Percentiles rank a stretch among this genome's conserved stretches.
Evolutionary conservation across 805 yeast species (phyloP).

Genomic region (Cyberlindnera meyerae): DNA sequence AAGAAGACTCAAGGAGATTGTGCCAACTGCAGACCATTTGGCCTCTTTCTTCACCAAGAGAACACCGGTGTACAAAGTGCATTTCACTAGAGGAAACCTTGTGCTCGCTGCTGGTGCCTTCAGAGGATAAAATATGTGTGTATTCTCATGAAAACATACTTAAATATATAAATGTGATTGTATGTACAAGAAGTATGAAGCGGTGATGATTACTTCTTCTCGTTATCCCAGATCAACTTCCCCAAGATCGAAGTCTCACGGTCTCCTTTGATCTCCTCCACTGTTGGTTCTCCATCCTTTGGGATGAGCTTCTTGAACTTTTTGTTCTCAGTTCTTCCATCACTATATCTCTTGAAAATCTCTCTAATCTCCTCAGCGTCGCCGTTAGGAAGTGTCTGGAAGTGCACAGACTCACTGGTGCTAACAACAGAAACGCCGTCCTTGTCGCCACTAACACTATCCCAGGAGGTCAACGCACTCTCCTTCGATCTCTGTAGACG

Average conservation of each 20-base stretch:
- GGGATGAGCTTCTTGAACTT: constrained; percentile 36
- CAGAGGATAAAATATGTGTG: constrained; percentile 16
- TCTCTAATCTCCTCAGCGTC: constrained; percentile 37
- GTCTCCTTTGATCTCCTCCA: constrained; percentile 19
- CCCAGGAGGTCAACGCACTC: constrained; percentile 10
- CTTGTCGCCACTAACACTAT: constrained; percentile 15
- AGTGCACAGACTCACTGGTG: constrained; percentile 28
- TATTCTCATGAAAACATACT: background rate
- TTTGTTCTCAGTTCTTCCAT: constrained; percentile 37
- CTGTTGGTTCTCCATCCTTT: constrained; percentile 32
- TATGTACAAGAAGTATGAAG: no score
- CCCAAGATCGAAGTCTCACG: constrained; percentile 6
- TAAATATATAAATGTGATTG: no score
- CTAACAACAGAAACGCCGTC: constrained; percentile 3
- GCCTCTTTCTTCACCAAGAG: constrained; percentile 90
- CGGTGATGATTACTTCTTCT: constrained; percentile 1
- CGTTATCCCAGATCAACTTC: constrained; percentile 23
- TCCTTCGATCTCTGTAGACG: constrained; percentile 13
- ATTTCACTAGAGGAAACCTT: constrained; percentile 84
- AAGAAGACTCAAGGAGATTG: constrained; percentile 59
- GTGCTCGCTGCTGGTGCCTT: constrained; percentile 94
- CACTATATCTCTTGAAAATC: constrained; percentile 34
- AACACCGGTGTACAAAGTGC: constrained; percentile 90
- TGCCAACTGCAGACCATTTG: constrained; percentile 86
- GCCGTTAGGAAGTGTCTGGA: constrained; percentile 38